Evolutionary conservation across 352 stramenopile genomes (phyloP).

Genomic region (Paralagenidium karlingii): DNA sequence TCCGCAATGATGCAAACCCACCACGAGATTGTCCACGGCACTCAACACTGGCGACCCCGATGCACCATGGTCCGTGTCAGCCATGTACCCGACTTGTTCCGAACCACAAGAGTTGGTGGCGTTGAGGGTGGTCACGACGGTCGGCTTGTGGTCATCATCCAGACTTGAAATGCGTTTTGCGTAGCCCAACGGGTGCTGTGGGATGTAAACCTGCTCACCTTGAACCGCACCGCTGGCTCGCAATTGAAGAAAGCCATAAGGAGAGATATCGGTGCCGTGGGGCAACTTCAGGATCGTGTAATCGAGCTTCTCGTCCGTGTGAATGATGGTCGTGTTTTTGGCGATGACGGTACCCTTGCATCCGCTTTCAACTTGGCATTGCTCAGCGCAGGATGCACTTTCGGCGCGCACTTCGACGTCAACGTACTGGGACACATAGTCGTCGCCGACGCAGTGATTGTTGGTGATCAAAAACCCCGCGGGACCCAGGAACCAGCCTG

Average conservation of each 20-base stretch:
- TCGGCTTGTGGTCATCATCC: conserved; percentile 25
- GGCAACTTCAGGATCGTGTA: conserved; percentile 33
- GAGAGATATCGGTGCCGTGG: conserved; percentile 15
- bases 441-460: conserved; percentile 21
- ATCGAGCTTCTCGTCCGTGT: conserved; percentile 31
- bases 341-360: conserved; percentile 14
- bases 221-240: conserved; percentile 24
- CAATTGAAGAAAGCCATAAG: conserved; percentile 49
- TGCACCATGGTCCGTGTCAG: conserved; percentile 18
- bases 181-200: conserved; percentile 45
- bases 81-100: conserved; percentile 16
- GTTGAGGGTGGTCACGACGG: conserved; percentile 13
- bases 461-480: conserved; percentile 32
- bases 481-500: conserved; percentile 25
- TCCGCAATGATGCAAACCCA: conserved; percentile 21
- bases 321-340: conserved; percentile 30
- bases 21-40: conserved; percentile 11
- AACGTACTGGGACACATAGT: conserved; percentile 5
- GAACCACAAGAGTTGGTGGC: conserved; percentile 10
- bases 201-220: conserved; percentile 56
- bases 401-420: conserved; percentile 18
- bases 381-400: conserved; percentile 14
- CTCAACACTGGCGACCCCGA: conserved; percentile 18
- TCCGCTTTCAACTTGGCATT: conserved; percentile 12
- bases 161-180: conserved; percentile 46